A percentile compares a stretch with the other conserved stretches of the same genome.
Conservation (phyloP, 768 basidiomycete species). For the Russula vinacea region DNA sequence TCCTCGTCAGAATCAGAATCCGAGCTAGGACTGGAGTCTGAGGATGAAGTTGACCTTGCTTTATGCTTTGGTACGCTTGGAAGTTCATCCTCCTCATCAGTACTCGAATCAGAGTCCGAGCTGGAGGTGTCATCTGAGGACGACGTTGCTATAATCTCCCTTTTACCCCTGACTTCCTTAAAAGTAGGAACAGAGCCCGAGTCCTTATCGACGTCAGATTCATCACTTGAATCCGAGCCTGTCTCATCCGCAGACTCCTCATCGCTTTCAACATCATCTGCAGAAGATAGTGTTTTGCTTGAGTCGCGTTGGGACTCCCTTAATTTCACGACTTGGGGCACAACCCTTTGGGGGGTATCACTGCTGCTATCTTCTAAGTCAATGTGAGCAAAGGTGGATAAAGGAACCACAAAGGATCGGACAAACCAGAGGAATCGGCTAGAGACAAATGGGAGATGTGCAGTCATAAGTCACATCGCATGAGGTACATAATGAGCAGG, state of each 20-base stretch:
- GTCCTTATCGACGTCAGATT: constrained; percentile 7
- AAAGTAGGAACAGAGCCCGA: not conserved
- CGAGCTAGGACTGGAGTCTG: constrained; percentile 32
- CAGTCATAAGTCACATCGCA: constrained; percentile 13
- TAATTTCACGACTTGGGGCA: not conserved
- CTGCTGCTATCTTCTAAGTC: constrained; percentile 12
- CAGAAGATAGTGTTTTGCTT: constrained; percentile 27
- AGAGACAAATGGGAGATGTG: not conserved
- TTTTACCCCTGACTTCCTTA: constrained; percentile 1
- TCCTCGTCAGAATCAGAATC: constrained; percentile 17
- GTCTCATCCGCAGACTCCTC: constrained; percentile 29
- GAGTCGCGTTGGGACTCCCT: constrained; percentile 18
- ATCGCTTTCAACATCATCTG: constrained; percentile 17
- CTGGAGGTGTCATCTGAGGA: constrained; percentile 21
- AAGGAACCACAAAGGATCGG: not conserved
- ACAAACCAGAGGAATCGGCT: constrained; percentile 22
- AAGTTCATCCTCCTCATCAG: constrained; percentile 7
- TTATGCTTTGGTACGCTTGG: constrained; percentile 10
- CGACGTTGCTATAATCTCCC: not conserved
- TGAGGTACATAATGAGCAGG: constrained; percentile 9
- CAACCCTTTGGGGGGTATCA: not conserved
- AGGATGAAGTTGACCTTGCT: constrained; percentile 29
- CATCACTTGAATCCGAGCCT: constrained; percentile 26
- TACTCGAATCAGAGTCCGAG: constrained; percentile 19
- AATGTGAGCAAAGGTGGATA: not conserved